Evolutionary conservation across 805 yeast species (phyloP), one percentile per base, ranked within the genome.

Genomic region (Jamesozyma hellenica): DNA sequence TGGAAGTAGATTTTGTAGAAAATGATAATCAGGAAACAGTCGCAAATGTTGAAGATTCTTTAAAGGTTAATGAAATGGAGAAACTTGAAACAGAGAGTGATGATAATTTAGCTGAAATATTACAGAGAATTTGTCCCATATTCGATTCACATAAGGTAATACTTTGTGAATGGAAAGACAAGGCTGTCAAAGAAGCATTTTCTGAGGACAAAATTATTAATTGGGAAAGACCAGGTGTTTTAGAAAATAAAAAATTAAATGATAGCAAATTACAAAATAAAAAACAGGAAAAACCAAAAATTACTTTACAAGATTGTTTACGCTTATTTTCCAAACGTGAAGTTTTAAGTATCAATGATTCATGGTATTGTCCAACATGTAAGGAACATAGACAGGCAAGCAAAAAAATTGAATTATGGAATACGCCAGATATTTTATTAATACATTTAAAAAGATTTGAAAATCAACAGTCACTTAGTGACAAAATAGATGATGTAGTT

Each of bases 341-440:
- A 57, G 75, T 87, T 2, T 67, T 90, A 34, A 85, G 96, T 12
- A 82, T 84, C 36, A 80, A 85, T 39, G 97, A 90, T 60, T 67
- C 86, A 27, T 90, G 97, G 97, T 88, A 79, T 52, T 90, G 98
- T 59, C 94, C 96, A 1, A 63, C 67, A 11, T 90, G 98, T 65
- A 77, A 82, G 52, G 92, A 83, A 38, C 95, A 86, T 52, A 74
- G 87, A 43, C 86, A 83, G 49, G 97, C 97, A 0, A 77, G 94
- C 1, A 90, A 92, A 53, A 81, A 84, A 33, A 81, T 92, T 39
- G 94, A 87, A 59, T 64, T 90, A 15, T 92, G 97, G 97, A 73
- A 78, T n/a, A 77, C 84, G 0, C 97, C 97, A 1, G 96, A 92
- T 55, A 76, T 92, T 23, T 67, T 92, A 46, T 78, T 94, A 1